A percentile compares a stretch with the other conserved stretches of the same genome.
These are phyloP conservation scores for Monilinia fructigena DNA, from an alignment of 2,329 filamentous ascomycete species.

Conservation along the genomic window DNA sequence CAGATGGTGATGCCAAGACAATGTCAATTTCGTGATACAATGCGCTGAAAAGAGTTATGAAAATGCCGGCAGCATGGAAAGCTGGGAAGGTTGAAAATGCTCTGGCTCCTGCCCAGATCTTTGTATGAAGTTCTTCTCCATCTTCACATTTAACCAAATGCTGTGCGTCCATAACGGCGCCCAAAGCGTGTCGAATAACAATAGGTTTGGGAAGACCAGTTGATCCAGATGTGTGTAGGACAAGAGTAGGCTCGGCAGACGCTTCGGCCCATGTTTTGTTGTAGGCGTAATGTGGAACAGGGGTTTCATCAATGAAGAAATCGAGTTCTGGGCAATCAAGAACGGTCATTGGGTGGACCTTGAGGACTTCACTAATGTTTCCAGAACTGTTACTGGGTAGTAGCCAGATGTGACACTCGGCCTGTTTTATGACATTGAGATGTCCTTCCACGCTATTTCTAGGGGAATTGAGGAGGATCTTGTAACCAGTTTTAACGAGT, in stretches of 20 bases:
- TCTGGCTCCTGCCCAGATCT: constrained; percentile 1
- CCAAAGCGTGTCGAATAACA: constrained; percentile 16
- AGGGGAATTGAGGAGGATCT: constrained; percentile 18
- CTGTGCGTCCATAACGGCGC: constrained; percentile 3
- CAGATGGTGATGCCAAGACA: constrained; percentile 17
- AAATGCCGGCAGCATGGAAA: constrained; percentile 17
- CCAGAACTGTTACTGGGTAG: constrained; percentile 3
- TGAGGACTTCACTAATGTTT: constrained; percentile 12
- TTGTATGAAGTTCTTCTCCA: not conserved
- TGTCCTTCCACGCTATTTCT: constrained; percentile 19
- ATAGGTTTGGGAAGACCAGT: constrained; percentile 28
- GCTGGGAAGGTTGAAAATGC: constrained; percentile 13
- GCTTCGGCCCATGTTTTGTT: constrained; percentile 34
- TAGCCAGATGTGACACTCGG: constrained; percentile 18
- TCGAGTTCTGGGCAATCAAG: constrained; percentile 19
- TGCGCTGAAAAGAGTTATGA: not conserved
- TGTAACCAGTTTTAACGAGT: constrained; percentile 17
- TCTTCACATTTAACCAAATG: not conserved
- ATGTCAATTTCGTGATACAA: not conserved
- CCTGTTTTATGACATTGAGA: constrained; percentile 20
- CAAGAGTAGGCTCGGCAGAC: constrained; percentile 15
- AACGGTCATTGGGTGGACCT: constrained; percentile 9
- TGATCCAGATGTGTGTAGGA: constrained; percentile 29
- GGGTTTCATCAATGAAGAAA: constrained; percentile 18
- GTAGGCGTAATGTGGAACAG: constrained; percentile 23